A percentile compares a stretch with the other conserved stretches of the same genome.
Evolutionary conservation across 2,329 filamentous ascomycete species (phyloP).

Genomic region (Verruconis gallopava): DNA sequence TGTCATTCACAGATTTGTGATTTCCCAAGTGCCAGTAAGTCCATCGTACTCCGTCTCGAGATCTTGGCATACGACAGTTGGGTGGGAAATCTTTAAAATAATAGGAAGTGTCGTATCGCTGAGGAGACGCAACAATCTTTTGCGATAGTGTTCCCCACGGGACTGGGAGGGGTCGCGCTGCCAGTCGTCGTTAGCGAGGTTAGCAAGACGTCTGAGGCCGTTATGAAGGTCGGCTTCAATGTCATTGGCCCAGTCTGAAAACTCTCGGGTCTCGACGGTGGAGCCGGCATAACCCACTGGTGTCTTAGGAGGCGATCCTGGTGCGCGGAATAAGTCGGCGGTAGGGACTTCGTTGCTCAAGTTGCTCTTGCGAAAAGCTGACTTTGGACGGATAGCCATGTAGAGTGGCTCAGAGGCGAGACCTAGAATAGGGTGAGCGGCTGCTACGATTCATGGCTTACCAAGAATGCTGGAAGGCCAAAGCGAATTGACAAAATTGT

Average conservation of each 20-base stretch:
- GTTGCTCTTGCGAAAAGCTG: neutral
- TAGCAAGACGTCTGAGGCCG: conserved; percentile 19
- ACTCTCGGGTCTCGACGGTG: conserved; percentile 14
- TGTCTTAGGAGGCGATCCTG: neutral
- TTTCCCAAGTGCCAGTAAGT: no score
- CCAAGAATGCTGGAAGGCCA: neutral
- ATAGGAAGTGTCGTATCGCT: neutral
- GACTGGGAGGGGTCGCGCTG: conserved; percentile 15
- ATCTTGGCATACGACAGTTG: no score
- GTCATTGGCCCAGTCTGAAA: conserved; percentile 19
- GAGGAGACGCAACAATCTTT: conserved; percentile 13
- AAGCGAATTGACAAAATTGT: neutral
- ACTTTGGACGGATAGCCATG: neutral
- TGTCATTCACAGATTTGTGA: no score
- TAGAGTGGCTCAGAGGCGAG: neutral
- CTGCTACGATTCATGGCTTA: neutral
- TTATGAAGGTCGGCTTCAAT: conserved; percentile 19
- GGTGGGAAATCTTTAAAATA: no score
- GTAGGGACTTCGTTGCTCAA: neutral
- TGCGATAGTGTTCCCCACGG: conserved; percentile 19
- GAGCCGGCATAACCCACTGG: neutral
- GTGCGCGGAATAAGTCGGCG: neutral
- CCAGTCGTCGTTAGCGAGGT: conserved; percentile 21
- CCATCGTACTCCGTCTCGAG: no score
- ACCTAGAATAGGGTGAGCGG: neutral